Conservation (phyloP, 257 asterid species). For the Cordia subcordata region DNA sequence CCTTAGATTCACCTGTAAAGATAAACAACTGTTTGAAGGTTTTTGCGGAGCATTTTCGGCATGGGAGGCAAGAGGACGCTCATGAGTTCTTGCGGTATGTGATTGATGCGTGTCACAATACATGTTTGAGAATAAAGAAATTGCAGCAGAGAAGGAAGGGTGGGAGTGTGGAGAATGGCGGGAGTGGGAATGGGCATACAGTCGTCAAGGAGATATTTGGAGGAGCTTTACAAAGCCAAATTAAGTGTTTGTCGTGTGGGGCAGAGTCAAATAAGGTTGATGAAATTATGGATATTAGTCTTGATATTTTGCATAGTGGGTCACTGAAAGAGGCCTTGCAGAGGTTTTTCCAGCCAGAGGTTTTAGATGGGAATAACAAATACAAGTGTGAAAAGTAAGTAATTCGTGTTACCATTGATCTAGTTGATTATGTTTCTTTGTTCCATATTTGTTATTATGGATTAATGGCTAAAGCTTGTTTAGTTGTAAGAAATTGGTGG, state of each 20-base stretch:
- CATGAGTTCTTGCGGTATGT: conserved; percentile 94
- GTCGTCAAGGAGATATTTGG: conserved; percentile 93
- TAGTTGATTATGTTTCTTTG: neutral
- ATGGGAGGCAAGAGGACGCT: conserved; percentile 8
- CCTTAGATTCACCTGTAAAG: conserved; percentile 54
- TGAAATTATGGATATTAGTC: conserved; percentile 97
- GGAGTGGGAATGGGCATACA: conserved; percentile 40
- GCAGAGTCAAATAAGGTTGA: conserved; percentile 93
- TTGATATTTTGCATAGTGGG: conserved; percentile 78
- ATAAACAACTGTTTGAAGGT: conserved; percentile 4
- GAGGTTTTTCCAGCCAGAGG: conserved; percentile 87
- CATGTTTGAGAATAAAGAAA: conserved; percentile 69
- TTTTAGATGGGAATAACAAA: conserved; percentile 87
- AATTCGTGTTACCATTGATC: neutral
- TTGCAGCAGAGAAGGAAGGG: conserved; percentile 61
- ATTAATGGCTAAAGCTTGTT: conserved; percentile 30
- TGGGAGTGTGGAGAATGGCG: conserved; percentile 32
- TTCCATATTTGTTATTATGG: neutral
- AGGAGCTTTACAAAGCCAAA: conserved; percentile 90
- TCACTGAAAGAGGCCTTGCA: conserved; percentile 82
- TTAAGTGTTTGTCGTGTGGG: conserved; percentile 95
- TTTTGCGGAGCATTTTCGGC: conserved; percentile 5
- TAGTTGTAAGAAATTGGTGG: conserved; percentile 94
- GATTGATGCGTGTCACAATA: conserved; percentile 92
- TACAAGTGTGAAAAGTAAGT: conserved; percentile 20